phyloP scores from a whole-genome alignment of 2,329 filamentous ascomycete genomes.

The Neopestalotiopsis sp. region DNA sequence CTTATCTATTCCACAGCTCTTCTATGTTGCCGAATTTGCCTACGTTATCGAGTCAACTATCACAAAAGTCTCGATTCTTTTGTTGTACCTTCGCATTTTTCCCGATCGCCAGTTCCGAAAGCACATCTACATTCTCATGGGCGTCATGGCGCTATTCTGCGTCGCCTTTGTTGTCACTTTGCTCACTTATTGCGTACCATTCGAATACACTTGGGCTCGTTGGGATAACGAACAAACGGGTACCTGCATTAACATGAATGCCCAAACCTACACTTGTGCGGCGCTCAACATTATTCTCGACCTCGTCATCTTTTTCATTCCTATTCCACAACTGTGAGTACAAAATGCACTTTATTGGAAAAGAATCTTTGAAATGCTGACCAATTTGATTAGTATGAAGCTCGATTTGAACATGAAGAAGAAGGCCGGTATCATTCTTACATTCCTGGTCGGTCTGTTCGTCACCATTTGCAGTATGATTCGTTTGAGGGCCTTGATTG shows the following conservation, averaged over 20 bases:
- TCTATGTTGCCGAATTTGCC: slow-evolving; percentile 23
- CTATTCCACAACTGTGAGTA: slow-evolving; percentile 24
- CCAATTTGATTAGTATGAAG: slow-evolving; percentile 16
- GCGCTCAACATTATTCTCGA: slow-evolving; percentile 22
- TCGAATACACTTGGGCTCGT: slow-evolving; percentile 26
- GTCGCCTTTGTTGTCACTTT: slow-evolving; percentile 27
- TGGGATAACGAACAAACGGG: slow-evolving; percentile 27
- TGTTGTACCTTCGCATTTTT: slow-evolving; percentile 23
- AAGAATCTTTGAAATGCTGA: neutral
- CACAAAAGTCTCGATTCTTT: slow-evolving; percentile 22
- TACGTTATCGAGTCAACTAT: slow-evolving; percentile 22
- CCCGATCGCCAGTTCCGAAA: slow-evolving; percentile 21
- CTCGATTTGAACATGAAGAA: slow-evolving; percentile 21
- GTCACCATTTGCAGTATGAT: slow-evolving; percentile 23
- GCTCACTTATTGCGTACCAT: slow-evolving; percentile 27
- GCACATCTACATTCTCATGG: slow-evolving; percentile 22
- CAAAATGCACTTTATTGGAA: neutral
- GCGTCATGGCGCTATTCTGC: slow-evolving; percentile 24
- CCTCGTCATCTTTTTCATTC: slow-evolving; percentile 23
- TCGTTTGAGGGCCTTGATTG: slow-evolving; percentile 18
- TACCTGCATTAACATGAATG: slow-evolving; percentile 22
- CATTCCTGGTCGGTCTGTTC: slow-evolving; percentile 34
- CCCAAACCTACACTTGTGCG: slow-evolving; percentile 20
- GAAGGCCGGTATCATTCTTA: slow-evolving; percentile 28
- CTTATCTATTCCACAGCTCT: slow-evolving; percentile 14